Percentiles rank a stretch among this genome's conserved stretches.
phyloP scores from a whole-genome alignment of 306 rosid genomes.

The Trifolium repens region DNA sequence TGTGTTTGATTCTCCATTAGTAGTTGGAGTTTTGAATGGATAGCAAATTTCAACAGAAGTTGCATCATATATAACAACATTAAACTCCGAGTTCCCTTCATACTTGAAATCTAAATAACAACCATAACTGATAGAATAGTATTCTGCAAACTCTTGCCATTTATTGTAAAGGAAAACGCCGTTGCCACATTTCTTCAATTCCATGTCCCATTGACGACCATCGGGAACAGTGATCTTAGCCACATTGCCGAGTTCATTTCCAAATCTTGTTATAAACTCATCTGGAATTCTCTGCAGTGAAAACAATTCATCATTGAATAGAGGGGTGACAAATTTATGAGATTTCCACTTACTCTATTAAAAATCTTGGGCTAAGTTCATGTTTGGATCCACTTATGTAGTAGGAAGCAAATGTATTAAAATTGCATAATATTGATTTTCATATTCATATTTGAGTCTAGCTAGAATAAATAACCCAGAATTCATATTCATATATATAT shows the following conservation, averaged over 20 bases:
- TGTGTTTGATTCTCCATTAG: not conserved
- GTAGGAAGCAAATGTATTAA: no score
- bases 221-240: constrained; percentile 34
- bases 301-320: not conserved
- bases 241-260: constrained; percentile 23
- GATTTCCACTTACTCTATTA: no score
- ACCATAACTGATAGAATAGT: constrained; percentile 33
- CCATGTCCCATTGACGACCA: constrained; percentile 32
- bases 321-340: no score
- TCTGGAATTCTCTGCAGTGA: constrained; percentile 40
- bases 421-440: no score
- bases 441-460: no score
- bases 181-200: constrained; percentile 17
- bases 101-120: constrained; percentile 33
- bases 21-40: constrained; percentile 1
- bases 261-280: constrained; percentile 40
- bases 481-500: no score
- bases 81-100: constrained; percentile 40
- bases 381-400: no score
- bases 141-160: constrained; percentile 34
- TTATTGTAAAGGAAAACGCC: constrained; percentile 1
- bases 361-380: not conserved
- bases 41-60: constrained; percentile 41
- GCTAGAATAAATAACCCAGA: no score
- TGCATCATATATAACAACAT: constrained; percentile 35